These are phyloP conservation scores for Pseudonitzschia pungens DNA, from an alignment of 108 stramenopile genomes.

Conservation along the genomic window DNA sequence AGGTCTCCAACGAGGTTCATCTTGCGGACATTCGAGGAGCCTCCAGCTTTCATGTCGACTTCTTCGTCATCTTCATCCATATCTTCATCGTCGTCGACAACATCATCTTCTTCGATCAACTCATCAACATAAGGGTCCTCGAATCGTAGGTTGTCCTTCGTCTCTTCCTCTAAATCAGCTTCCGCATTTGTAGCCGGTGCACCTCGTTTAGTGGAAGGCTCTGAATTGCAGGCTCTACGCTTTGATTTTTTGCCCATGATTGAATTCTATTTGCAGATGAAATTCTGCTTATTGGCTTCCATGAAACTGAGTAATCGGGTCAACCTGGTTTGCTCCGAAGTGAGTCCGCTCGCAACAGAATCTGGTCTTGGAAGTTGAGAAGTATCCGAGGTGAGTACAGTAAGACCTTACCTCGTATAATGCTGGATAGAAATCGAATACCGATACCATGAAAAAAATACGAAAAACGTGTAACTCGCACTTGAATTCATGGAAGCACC, in stretches of 20 bases:
- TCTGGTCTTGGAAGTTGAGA: too few species aligned
- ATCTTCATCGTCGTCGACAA: constrained; percentile 53
- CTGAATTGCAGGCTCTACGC: constrained; percentile 11
- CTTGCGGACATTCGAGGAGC: not conserved
- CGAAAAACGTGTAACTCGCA: too few species aligned
- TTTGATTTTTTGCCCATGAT: constrained; percentile 73
- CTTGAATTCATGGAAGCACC: too few species aligned
- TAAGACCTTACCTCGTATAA: too few species aligned
- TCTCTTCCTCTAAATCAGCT: constrained; percentile 42
- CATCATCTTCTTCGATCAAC: constrained; percentile 62
- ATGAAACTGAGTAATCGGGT: too few species aligned
- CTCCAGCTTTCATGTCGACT: constrained; percentile 12
- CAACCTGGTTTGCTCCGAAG: too few species aligned
- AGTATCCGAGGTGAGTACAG: too few species aligned
- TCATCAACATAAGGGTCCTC: constrained; percentile 87
- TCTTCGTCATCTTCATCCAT: constrained; percentile 42
- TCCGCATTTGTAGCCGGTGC: constrained; percentile 18
- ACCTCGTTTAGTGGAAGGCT: constrained; percentile 2
- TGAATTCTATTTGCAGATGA: not conserved
- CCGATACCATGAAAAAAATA: too few species aligned
- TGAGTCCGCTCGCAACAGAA: too few species aligned
- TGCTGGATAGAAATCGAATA: too few species aligned
- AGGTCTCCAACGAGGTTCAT: not conserved
- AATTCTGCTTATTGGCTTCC: too few species aligned
- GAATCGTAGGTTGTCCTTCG: constrained; percentile 66